These are phyloP conservation scores for Penicillium corylophilum DNA, from an alignment of 2,329 filamentous ascomycete genomes.

Conservation along the genomic window DNA sequence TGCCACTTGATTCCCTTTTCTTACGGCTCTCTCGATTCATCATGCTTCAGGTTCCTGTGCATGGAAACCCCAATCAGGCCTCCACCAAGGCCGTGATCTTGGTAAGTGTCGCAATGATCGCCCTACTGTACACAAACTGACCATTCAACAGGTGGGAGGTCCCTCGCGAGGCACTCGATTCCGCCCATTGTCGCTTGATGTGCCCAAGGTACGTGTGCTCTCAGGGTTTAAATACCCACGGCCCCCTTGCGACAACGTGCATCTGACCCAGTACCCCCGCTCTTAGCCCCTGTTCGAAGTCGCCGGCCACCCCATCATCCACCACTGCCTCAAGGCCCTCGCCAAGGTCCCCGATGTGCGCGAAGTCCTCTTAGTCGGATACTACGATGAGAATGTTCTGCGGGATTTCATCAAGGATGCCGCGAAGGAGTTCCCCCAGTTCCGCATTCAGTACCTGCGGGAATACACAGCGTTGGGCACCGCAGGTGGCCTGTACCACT, in stretches of 20 bases:
- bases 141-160: constrained; percentile 72
- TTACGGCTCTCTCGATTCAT: constrained; percentile 15
- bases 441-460: constrained; percentile 91
- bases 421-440: constrained; percentile 76
- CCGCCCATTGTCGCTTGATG: constrained; percentile 88
- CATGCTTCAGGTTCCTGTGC: constrained; percentile 49
- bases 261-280: not conserved
- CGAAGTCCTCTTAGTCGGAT: constrained; percentile 96
- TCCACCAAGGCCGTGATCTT: constrained; percentile 93
- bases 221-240: not conserved
- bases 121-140: constrained; percentile 28
- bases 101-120: constrained; percentile 53
- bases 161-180: constrained; percentile 95
- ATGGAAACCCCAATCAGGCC: constrained; percentile 48
- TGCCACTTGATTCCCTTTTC: constrained; percentile 4
- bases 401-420: constrained; percentile 97
- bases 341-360: constrained; percentile 88
- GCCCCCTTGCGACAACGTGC: not conserved
- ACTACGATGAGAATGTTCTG: constrained; percentile 97
- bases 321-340: constrained; percentile 92
- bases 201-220: constrained; percentile 72
- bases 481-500: constrained; percentile 95
- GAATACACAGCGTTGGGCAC: constrained; percentile 97
- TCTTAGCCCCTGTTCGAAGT: constrained; percentile 91
- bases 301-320: constrained; percentile 96